Evolutionary conservation across 768 basidiomycete genomes (phyloP).

Genomic region (Leccinellum rugosiceps): DNA sequence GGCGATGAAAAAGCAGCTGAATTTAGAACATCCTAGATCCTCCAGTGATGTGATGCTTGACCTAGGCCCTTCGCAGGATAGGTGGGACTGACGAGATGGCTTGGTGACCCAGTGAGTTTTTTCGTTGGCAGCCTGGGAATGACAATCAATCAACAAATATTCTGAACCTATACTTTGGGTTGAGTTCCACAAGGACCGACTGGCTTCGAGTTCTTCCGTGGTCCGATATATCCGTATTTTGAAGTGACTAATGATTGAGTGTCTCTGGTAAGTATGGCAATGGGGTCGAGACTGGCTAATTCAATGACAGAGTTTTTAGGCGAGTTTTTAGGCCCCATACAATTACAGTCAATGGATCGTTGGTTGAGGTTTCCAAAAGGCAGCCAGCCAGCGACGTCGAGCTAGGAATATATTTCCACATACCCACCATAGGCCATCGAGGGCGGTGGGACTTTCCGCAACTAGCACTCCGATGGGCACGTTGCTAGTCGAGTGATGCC

Average conservation of each 20-base stretch:
- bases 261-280: too few relatives aligned
- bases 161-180: slow-evolving; percentile 13
- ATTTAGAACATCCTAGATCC: slow-evolving; percentile 11
- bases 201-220: slow-evolving; percentile 1
- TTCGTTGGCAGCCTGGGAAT: slow-evolving; percentile 1
- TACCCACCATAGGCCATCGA: neutral
- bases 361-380: neutral
- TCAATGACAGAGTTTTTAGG: neutral
- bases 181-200: slow-evolving; percentile 16
- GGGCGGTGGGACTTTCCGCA: neutral
- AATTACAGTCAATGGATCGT: neutral
- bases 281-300: neutral
- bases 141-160: slow-evolving; percentile 18
- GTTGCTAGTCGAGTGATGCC: too few relatives aligned
- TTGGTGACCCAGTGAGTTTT: slow-evolving; percentile 13
- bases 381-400: neutral
- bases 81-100: slow-evolving; percentile 15
- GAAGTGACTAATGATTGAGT: too few relatives aligned
- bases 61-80: slow-evolving; percentile 10
- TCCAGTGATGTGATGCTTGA: neutral
- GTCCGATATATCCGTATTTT: slow-evolving; percentile 9
- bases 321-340: too few relatives aligned
- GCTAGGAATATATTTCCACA: neutral
- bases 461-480: neutral
- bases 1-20: slow-evolving; percentile 6